Base-by-base conservation (phyloP, 2,329 filamentous ascomycete genomes). In the Nannizziopsis barbatae region DNA sequence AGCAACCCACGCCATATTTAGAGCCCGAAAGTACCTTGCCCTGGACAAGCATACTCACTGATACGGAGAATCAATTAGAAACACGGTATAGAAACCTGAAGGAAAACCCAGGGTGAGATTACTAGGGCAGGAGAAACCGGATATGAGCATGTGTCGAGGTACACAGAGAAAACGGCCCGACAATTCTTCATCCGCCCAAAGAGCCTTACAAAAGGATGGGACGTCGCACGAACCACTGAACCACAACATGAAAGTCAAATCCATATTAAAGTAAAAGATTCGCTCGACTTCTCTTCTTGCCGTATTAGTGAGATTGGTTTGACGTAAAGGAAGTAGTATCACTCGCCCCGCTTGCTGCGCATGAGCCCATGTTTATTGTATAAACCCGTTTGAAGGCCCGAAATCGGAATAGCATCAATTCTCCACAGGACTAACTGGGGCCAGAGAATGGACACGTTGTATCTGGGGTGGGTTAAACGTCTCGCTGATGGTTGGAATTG, bases 1-100 rank as follows among this genome's bases (percentile, higher is more conserved):
- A 35, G 38, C 31, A 30, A n/a, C 15, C 46, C 40, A 43, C 46
- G 43, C 46, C 46, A 49, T 49, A 49, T 38, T 35, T 33, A 39
- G 20, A 39, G 42, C 38, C 45, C 45, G 38, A 39, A 37, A 48
- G 42, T 36, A 48, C 20, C 17, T 20, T 40, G 38, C 30, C 45
- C 36, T 33, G 33, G 39, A 22, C 22, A 44, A 42, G 22, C 43
- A 40, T 43, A 48, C 20, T 5, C 18, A 31, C 27, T 30, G 31
- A 42, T 27, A 14, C 17, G 27, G 15, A 40, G 35, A 42, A 42
- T 15, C 11, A 12, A 11, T 9, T n/a, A 41, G 3, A 42, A 36
- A 47, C 10, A 31, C 9, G 36, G 5, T 9, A 15, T 35, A 14
- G 11, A 37, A 3, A 17, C 12, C 17, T 35, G 6, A 17, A 45